Evolutionary conservation across 495 filamentous ascomycete species (phyloP), one percentile per base, ranked within the genome.

Genomic region (Parmelia sp.): DNA sequence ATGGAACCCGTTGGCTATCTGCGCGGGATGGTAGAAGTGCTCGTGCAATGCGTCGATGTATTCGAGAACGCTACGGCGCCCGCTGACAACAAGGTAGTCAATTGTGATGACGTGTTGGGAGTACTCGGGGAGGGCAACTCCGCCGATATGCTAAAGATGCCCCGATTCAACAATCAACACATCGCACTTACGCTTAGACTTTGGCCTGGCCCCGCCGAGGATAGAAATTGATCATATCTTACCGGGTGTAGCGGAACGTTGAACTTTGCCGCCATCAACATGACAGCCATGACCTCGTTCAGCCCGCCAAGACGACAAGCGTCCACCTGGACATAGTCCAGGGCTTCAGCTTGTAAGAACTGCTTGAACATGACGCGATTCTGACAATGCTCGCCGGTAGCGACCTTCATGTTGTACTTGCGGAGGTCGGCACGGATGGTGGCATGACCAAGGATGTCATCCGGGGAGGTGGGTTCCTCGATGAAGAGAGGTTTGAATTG

Each of bases 31-130:
- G 71, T 90, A 76, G 71, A 96, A 97, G 75, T 96, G 92, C 80
- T 96, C 92, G 71, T 97, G 92, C 72, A 97, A 74, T 72, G 95
- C 90, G 68, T 96, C 92, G 14, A 97, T 90, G 77, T 91, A 96
- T 78, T 97, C 92, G 61, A 97, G 75, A 60, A 97, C 80, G 51
- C 84, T 89, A 74, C 82, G 79, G 80, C 91, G 89, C 2, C 91
- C 92, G 61, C 80, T 87, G 0, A 97, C 90, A 62, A 88, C 88
- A 7, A 97, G 90, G 67, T 97, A 97, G 75, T 97, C 92, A 69
- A 97, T 94, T 2, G 91, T 96, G 76, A 87, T 90, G 60, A 97
- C 74, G 71, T 97, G 92, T 78, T 96, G 91, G 0, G 92, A 96
- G 76, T 96, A 96, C 75, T 97, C 92, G 10, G 92, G 92, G 63